Conservation (phyloP, 495 filamentous ascomycete genomes). For the Hyphodiscus hymeniophilus region DNA sequence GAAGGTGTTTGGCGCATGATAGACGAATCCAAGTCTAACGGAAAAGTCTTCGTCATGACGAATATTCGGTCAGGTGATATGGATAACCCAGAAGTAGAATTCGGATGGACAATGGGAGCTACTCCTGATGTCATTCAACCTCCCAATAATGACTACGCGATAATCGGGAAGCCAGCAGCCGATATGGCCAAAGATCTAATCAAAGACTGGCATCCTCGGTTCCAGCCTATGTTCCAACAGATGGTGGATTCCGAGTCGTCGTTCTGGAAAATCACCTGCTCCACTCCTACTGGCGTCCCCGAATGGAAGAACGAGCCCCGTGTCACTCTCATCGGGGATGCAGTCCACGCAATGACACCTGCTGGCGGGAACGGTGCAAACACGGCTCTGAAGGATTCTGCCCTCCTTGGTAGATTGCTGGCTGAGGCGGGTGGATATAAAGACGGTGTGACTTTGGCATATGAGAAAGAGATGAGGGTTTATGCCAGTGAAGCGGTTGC, state of each 20-base stretch:
- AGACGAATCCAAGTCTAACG: constrained; percentile 31
- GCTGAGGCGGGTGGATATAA: constrained; percentile 33
- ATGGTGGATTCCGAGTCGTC: constrained; percentile 42
- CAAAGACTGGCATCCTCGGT: constrained; percentile 37
- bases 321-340: constrained; percentile 55
- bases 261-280: constrained; percentile 51
- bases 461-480: constrained; percentile 48
- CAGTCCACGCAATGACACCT: constrained; percentile 54
- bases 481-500: constrained; percentile 42
- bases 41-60: constrained; percentile 40
- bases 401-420: constrained; percentile 36
- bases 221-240: constrained; percentile 42
- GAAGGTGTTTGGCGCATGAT: constrained; percentile 41
- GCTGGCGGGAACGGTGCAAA: constrained; percentile 52
- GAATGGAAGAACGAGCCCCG: constrained; percentile 41
- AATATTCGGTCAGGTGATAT: constrained; percentile 46
- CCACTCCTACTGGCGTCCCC: constrained; percentile 38
- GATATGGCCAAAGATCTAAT: constrained; percentile 41
- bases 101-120: constrained; percentile 49
- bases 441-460: constrained; percentile 37
- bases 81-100: constrained; percentile 41
- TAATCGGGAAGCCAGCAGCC: constrained; percentile 40
- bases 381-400: constrained; percentile 46
- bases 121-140: constrained; percentile 39
- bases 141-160: constrained; percentile 42